These are phyloP conservation scores for Hypoxylon lienhwacheense DNA, from an alignment of 495 filamentous ascomycete genomes.

Conservation along the genomic window DNA sequence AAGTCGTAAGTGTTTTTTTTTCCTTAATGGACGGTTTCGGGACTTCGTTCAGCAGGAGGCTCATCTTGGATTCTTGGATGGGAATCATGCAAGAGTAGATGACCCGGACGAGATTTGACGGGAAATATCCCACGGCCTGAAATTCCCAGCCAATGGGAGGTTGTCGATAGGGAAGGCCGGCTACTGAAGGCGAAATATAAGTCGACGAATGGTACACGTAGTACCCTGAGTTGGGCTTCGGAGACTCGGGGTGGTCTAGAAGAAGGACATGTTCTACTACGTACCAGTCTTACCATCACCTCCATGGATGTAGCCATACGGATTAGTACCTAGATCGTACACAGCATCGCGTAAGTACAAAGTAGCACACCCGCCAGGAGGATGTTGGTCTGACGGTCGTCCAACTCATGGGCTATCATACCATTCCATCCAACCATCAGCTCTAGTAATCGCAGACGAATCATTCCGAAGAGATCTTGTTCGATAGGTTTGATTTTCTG, in stretches of 20 bases:
- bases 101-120: conserved; percentile 35
- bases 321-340: conserved; percentile 14
- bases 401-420: no score
- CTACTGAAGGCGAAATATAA: conserved; percentile 17
- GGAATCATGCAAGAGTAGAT: conserved; percentile 35
- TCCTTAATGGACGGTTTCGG: conserved; percentile 29
- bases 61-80: conserved; percentile 32
- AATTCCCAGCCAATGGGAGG: conserved; percentile 35
- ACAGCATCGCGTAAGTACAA: no score
- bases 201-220: neutral
- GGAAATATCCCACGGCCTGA: conserved; percentile 26
- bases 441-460: no score
- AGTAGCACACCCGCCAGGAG: no score
- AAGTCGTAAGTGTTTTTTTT: conserved; percentile 25
- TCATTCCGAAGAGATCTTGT: no score
- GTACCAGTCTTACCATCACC: no score
- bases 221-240: no score
- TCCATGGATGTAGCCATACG: neutral
- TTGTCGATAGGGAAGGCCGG: conserved; percentile 22
- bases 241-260: conserved; percentile 24
- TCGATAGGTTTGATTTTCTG: no score
- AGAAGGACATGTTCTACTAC: conserved; percentile 16
- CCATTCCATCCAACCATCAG: conserved; percentile 15
- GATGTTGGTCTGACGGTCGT: no score
- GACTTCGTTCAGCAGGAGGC: conserved; percentile 13